A percentile compares a stretch with the other conserved stretches of the same genome.
Conservation (phyloP, 2,329 filamentous ascomycete genomes). For the Neopestalotiopsis sp. region DNA sequence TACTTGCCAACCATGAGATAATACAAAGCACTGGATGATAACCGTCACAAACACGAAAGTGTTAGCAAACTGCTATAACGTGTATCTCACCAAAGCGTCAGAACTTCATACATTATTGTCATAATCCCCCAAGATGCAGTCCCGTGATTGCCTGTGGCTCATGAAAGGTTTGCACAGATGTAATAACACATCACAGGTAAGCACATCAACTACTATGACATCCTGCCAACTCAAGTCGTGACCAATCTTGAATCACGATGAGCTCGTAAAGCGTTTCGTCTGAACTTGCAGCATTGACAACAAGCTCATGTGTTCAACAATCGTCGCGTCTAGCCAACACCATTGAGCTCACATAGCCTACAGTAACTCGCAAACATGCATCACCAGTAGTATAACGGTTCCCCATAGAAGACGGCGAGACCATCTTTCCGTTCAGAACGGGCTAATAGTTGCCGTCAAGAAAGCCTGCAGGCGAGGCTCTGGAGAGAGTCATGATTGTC, state of each 20-base stretch:
- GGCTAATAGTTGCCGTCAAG: too few relatives aligned
- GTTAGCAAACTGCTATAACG: too few relatives aligned
- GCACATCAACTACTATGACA: not conserved
- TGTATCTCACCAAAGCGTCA: too few relatives aligned
- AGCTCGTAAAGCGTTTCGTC: not conserved
- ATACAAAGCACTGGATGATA: too few relatives aligned
- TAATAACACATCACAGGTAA: not conserved
- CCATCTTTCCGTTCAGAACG: not conserved
- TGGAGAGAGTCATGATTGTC: not conserved
- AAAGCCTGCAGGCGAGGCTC: not conserved
- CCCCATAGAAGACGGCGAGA: not conserved
- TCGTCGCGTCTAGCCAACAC: not conserved
- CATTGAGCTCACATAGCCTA: not conserved
- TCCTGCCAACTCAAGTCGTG: not conserved
- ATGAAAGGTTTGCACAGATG: too few relatives aligned
- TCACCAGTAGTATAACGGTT: not conserved
- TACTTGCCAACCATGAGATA: too few relatives aligned
- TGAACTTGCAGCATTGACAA: not conserved
- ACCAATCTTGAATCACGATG: not conserved
- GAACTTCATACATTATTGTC: too few relatives aligned
- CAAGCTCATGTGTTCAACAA: not conserved
- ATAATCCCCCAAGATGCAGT: too few relatives aligned
- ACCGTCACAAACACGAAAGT: too few relatives aligned
- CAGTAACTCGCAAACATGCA: not conserved
- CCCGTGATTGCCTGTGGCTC: too few relatives aligned